A percentile compares a stretch with the other conserved stretches of the same genome.
Evolutionary conservation across 2,329 filamentous ascomycete genomes (phyloP).

Genomic region (Elsinoe batatas): DNA sequence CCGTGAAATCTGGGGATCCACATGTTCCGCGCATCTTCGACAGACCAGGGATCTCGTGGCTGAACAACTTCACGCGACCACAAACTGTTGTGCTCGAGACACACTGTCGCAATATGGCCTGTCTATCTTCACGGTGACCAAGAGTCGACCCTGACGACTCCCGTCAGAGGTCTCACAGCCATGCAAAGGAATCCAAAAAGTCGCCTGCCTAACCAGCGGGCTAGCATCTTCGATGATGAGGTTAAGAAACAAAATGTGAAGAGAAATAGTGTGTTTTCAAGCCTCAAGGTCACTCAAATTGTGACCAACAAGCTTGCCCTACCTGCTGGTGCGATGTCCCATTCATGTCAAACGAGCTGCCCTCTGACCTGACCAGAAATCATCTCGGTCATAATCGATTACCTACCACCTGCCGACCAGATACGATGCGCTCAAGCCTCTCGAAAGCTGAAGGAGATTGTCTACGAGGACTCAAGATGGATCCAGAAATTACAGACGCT

Average conservation of each 20-base stretch:
- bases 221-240: slow-evolving; percentile 10
- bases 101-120: neutral
- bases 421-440: slow-evolving; percentile 77
- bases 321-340: slow-evolving; percentile 56
- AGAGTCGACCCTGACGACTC: too few species aligned
- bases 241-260: slow-evolving; percentile 15
- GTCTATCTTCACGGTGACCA: too few species aligned
- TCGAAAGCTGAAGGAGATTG: slow-evolving; percentile 88
- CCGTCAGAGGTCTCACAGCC: neutral
- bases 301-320: slow-evolving; percentile 66
- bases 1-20: neutral
- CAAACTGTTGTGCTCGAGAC: neutral
- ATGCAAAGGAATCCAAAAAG: slow-evolving; percentile 14
- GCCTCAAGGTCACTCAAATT: slow-evolving; percentile 72
- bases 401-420: slow-evolving; percentile 75
- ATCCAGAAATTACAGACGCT: slow-evolving; percentile 75
- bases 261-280: slow-evolving; percentile 52
- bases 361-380: slow-evolving; percentile 52
- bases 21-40: neutral
- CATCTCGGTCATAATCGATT: slow-evolving; percentile 76
- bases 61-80: too few species aligned
- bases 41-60: too few species aligned
- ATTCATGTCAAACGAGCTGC: slow-evolving; percentile 6
- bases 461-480: slow-evolving; percentile 96
- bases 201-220: slow-evolving; percentile 17